Conservation (phyloP, 805 yeast genomes). For the Starmerella ratchasimensis region DNA sequence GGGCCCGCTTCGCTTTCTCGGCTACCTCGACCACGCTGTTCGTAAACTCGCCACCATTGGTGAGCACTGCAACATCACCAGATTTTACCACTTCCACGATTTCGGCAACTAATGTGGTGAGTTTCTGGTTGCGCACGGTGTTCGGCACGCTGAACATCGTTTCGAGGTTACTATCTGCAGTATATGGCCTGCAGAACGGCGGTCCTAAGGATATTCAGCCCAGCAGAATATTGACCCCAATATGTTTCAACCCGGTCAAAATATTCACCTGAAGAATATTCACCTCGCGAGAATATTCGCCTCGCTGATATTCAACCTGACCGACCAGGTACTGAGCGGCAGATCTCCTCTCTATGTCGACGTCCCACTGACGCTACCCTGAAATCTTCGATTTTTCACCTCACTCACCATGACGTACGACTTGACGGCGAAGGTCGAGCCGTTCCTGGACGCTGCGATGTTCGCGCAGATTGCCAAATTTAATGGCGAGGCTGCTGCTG, state of each 20-base stretch:
- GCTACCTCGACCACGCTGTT: conserved; percentile 4
- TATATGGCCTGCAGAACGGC: conserved; percentile 1
- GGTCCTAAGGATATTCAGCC: no score
- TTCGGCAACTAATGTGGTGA: background rate
- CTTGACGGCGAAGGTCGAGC: conserved; percentile 39
- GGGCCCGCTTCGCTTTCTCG: conserved; percentile 8
- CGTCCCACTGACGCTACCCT: no score
- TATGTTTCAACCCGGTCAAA: no score
- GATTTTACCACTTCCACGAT: background rate
- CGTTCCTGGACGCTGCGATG: conserved; percentile 50
- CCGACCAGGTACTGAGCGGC: no score
- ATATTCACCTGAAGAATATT: no score
- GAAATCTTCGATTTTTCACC: no score
- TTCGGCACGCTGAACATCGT: no score
- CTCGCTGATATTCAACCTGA: no score
- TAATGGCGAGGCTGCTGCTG: conserved; percentile 23
- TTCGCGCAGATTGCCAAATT: conserved; percentile 40
- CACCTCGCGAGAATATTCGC: no score
- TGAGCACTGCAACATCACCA: conserved; percentile 2
- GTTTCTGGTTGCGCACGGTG: conserved; percentile 2
- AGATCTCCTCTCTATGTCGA: no score
- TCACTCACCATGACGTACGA: conserved; percentile 39
- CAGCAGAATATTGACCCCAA: no score
- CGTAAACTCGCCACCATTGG: conserved; percentile 6
- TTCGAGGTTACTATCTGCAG: no score